phyloP scores from a whole-genome alignment of 345 rosid genomes.

The Cardamine resedifolia region DNA sequence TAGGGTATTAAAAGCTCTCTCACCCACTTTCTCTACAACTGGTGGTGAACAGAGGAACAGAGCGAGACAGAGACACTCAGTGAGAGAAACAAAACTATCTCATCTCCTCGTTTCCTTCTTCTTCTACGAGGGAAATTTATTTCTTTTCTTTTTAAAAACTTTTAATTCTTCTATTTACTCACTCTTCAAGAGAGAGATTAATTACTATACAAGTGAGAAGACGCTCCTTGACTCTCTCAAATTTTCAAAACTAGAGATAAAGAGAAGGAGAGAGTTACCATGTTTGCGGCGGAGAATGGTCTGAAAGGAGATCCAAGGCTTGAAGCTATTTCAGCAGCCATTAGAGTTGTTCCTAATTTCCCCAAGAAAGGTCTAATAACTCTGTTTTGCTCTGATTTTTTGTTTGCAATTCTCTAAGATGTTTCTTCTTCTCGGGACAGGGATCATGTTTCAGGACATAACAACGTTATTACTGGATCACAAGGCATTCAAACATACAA shows the following conservation, averaged over 20 bases:
- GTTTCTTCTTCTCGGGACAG: constrained; percentile 32
- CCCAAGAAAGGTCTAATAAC: constrained; percentile 35
- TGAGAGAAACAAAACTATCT: constrained; percentile 9
- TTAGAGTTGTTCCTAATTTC: constrained; percentile 41
- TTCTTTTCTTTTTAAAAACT: not conserved
- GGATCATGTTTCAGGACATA: constrained; percentile 87
- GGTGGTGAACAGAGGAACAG: constrained; percentile 39
- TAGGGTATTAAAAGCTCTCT: constrained; percentile 32
- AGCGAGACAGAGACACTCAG: constrained; percentile 10
- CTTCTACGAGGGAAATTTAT: constrained; percentile 36
- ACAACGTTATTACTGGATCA: constrained; percentile 76
- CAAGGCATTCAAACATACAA: constrained; percentile 69
- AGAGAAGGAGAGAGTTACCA: constrained; percentile 11
- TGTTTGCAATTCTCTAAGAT: not conserved
- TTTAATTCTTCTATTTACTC: constrained; percentile 30
- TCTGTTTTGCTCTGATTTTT: not conserved
- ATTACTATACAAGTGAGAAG: constrained; percentile 10
- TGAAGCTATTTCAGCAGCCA: constrained; percentile 39
- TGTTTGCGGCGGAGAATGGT: constrained; percentile 45
- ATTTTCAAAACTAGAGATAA: constrained; percentile 14
- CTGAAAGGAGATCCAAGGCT: constrained; percentile 44
- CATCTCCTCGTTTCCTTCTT: constrained; percentile 35
- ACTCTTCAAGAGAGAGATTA: constrained; percentile 9
- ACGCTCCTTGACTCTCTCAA: constrained; percentile 1
- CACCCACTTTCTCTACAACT: constrained; percentile 33